Evolutionary conservation across 352 stramenopile genomes (phyloP).

Genomic region (Phytophthora pini): DNA sequence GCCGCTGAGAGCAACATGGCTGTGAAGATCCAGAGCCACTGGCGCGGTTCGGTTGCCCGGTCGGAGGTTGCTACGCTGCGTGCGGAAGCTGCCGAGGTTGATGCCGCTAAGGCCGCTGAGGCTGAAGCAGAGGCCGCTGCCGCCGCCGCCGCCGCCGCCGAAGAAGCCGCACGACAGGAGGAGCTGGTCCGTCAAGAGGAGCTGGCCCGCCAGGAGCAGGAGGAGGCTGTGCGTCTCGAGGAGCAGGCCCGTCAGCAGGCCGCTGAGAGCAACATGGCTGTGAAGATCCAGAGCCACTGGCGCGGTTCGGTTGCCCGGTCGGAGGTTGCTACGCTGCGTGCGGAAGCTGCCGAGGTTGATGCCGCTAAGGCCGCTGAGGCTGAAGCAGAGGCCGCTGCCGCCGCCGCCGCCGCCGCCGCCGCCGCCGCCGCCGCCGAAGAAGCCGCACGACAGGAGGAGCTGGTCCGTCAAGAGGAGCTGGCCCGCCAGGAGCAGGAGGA

Average conservation of each 20-base stretch:
- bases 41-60: constrained; percentile 25
- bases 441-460: not conserved
- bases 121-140: constrained; percentile 5
- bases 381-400: not conserved
- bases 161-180: not conserved
- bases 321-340: constrained; percentile 7
- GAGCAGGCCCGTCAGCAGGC: constrained; percentile 3
- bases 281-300: constrained; percentile 38
- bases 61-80: constrained; percentile 17
- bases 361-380: not conserved
- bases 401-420: not conserved
- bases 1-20: constrained; percentile 19
- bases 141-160: not conserved
- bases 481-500: constrained; percentile 4
- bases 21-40: constrained; percentile 40
- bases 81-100: constrained; percentile 3
- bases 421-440: not conserved
- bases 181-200: constrained; percentile 5
- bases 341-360: not conserved
- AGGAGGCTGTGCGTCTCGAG: not conserved
- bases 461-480: not conserved
- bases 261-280: constrained; percentile 11
- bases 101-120: constrained; percentile 1
- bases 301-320: constrained; percentile 19
- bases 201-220: constrained; percentile 2